phyloP scores from a whole-genome alignment of 2,329 filamentous ascomycete species.

The Hypoxylon sp. region DNA sequence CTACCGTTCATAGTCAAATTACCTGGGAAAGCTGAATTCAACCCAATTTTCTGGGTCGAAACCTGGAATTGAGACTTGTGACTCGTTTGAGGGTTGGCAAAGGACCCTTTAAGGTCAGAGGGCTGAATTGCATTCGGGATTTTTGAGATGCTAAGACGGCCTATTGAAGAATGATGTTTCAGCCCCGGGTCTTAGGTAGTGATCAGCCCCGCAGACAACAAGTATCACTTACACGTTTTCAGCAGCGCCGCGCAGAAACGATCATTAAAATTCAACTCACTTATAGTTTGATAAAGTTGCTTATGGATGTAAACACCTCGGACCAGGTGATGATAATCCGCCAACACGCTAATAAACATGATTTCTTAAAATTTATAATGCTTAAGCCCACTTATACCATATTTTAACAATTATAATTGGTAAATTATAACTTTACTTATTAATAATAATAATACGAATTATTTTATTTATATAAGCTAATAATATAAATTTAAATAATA shows the following conservation, averaged over 20 bases:
- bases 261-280: slow-evolving; percentile 3
- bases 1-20: slow-evolving; percentile 5
- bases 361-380: too few relatives aligned
- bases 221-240: neutral
- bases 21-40: slow-evolving; percentile 5
- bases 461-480: too few relatives aligned
- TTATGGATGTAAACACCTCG: neutral
- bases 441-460: too few relatives aligned
- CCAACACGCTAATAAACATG: too few relatives aligned
- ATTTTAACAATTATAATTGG: too few relatives aligned
- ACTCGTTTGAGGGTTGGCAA: slow-evolving; percentile 26
- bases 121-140: slow-evolving; percentile 8
- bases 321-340: too few relatives aligned
- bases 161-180: slow-evolving; percentile 30
- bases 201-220: slow-evolving; percentile 6
- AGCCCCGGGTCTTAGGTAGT: slow-evolving; percentile 6
- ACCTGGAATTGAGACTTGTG: slow-evolving; percentile 29
- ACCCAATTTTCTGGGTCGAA: slow-evolving; percentile 23
- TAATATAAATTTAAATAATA: too few relatives aligned
- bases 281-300: neutral
- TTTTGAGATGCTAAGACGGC: slow-evolving; percentile 23
- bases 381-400: too few relatives aligned
- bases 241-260: neutral
- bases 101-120: slow-evolving; percentile 16
- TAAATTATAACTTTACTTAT: too few relatives aligned